Evolutionary conservation across 2,329 filamentous ascomycete genomes (phyloP).

Genomic region (Epichloe sibirici): DNA sequence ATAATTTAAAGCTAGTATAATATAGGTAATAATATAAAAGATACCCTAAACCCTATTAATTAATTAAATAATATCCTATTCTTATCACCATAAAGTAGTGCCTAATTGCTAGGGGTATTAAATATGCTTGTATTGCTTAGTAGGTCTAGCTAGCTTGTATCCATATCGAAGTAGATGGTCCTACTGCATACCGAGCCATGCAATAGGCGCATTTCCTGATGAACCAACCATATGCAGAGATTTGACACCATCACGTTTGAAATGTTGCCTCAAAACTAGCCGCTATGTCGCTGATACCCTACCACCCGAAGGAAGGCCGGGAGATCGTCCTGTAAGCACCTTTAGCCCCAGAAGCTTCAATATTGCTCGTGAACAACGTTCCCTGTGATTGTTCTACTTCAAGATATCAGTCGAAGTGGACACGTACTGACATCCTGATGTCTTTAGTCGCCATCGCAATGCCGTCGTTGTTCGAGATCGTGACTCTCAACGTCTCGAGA

Average conservation of each 20-base stretch:
- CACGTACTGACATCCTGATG: background rate
- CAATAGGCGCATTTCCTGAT: no score
- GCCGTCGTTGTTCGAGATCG: slow-evolving; percentile 87
- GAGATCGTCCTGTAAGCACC: slow-evolving; percentile 66
- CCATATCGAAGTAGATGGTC: no score
- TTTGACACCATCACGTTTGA: background rate
- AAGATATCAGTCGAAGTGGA: background rate
- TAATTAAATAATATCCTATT: no score
- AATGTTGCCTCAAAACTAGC: background rate
- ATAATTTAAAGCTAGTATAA: no score
- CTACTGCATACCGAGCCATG: no score
- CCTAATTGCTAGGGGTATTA: no score
- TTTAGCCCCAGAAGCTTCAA: slow-evolving; percentile 1
- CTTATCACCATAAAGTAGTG: no score
- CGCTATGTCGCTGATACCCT: slow-evolving; percentile 60
- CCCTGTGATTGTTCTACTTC: background rate
- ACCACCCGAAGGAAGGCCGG: slow-evolving; percentile 58
- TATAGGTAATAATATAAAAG: no score
- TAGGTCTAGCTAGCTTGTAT: no score
- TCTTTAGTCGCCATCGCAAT: slow-evolving; percentile 71
- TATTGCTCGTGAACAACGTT: background rate
- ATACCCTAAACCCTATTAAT: no score
- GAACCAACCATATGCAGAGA: background rate
- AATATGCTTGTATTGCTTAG: no score
- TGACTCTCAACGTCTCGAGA: slow-evolving; percentile 70